These are phyloP conservation scores for Teratosphaeria nubilosa DNA, from an alignment of 2,329 filamentous ascomycete species.

Conservation along the genomic window DNA sequence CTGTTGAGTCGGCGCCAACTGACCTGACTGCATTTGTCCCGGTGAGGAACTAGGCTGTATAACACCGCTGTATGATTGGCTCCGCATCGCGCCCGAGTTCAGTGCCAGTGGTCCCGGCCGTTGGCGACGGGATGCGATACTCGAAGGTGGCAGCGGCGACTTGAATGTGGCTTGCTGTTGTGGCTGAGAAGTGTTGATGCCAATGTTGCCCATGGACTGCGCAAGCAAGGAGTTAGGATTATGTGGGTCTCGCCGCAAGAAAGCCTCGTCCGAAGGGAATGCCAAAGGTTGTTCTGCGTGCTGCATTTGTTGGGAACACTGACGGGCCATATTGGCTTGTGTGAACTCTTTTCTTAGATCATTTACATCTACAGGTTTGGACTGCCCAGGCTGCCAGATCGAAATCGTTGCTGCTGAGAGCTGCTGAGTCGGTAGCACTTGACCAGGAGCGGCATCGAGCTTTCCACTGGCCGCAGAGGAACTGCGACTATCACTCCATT, in stretches of 20 bases:
- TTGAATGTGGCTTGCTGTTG: constrained; percentile 22
- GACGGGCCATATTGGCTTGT: constrained; percentile 16
- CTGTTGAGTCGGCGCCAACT: constrained; percentile 64
- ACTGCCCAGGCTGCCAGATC: constrained; percentile 29
- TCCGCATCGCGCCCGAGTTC: background rate
- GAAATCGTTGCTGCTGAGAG: constrained; percentile 8
- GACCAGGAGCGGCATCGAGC: constrained; percentile 6
- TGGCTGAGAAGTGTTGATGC: constrained; percentile 23
- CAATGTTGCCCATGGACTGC: constrained; percentile 27
- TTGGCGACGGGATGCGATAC: constrained; percentile 31
- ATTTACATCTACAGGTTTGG: constrained; percentile 25
- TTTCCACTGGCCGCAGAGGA: constrained; percentile 18
- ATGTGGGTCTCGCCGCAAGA: constrained; percentile 20
- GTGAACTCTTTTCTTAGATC: constrained; percentile 25
- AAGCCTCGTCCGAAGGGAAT: constrained; percentile 23
- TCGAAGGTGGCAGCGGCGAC: constrained; percentile 28
- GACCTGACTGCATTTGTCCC: constrained; percentile 8
- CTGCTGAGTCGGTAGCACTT: constrained; percentile 7
- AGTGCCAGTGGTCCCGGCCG: constrained; percentile 24
- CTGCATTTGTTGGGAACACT: constrained; percentile 9
- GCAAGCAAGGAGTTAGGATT: constrained; percentile 20
- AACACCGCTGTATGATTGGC: constrained; percentile 7
- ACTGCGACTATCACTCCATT: constrained; percentile 24
- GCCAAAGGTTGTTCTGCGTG: constrained; percentile 22
- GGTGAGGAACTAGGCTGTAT: constrained; percentile 31